Evolutionary conservation across 768 basidiomycete species (phyloP).

Genomic region (Hericium alpestre): DNA sequence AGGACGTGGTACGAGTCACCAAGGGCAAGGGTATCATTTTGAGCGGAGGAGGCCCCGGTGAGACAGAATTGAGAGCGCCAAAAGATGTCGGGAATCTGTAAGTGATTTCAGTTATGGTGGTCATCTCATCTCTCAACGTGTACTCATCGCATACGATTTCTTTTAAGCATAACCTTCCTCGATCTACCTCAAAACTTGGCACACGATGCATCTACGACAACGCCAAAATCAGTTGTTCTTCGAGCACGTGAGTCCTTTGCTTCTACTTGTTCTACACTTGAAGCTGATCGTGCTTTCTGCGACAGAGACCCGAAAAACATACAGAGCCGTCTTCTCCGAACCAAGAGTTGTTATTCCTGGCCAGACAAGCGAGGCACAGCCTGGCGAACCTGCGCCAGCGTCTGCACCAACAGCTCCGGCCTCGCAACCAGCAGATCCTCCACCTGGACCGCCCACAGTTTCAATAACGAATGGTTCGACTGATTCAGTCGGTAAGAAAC

Average conservation of each 20-base stretch:
- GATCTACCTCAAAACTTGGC: constrained; percentile 61
- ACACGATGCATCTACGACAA: constrained; percentile 48
- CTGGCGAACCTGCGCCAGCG: background rate
- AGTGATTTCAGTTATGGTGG: background rate
- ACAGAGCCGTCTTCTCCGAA: constrained; percentile 70
- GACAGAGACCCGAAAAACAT: constrained; percentile 72
- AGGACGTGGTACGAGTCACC: constrained; percentile 70
- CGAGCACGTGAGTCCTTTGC: constrained; percentile 54
- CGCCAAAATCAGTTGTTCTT: constrained; percentile 56
- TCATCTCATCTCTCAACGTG: background rate
- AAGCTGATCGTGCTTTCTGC: background rate
- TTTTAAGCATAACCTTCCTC: constrained; percentile 49
- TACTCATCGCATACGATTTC: background rate
- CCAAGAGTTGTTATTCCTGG: constrained; percentile 52
- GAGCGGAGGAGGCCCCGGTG: constrained; percentile 53
- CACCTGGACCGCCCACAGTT: too few species aligned
- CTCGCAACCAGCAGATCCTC: too few species aligned
- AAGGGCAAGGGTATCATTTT: constrained; percentile 71
- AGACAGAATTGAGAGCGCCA: constrained; percentile 59
- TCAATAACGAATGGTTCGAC: too few species aligned
- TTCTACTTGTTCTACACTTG: background rate
- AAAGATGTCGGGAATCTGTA: constrained; percentile 71
- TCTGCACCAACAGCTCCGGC: too few species aligned
- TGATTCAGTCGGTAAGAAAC: background rate
- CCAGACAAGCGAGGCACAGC: background rate